Base-by-base conservation (phyloP, 257 asterid genomes). In the Thymus mandschuricus region DNA sequence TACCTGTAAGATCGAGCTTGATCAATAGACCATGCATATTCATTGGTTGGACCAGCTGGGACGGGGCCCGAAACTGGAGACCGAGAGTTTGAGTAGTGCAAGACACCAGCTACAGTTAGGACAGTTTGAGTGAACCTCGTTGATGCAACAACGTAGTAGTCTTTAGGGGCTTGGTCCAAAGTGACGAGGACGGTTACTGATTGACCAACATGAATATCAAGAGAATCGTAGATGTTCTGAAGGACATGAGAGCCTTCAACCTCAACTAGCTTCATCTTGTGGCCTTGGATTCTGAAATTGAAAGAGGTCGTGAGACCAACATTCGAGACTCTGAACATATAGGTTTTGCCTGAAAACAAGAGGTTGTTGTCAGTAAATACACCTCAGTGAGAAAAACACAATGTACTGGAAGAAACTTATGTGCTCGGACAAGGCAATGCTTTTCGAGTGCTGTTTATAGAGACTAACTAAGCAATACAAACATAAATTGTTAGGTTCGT, bases 1-100 rank as follows among this genome's bases (percentile, higher is more conserved):
- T 83, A 95, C 99, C 97, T 86, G 74, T 69, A 84, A 49, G 96
- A 79, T 81, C 97, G 77, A 54, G 98, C 98, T 87, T 95, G 99
- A 81, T 79, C 85, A 55, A 89, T 72, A 67, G 99, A 95, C 96
- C 98, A 86, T 13, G 56, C 79, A 1, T 88, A 41, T 27, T 80
- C 84, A 9, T 63, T 61, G 15, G 82, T 69, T 3, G 96, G 96
- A 55, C 89, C 89, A 33, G 90, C 74, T 0, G 99, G 98, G 55
- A 80, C 21, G 3, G 94, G 88, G 34, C 96, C 98, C 10, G 92
- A 89, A 73, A 81, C 91, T 0, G 88, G 78, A 10, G 80, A 43
- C 43, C 31, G 73, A 35, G 99, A 95, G 80, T 84, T 89, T 0
- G 91, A 27, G 67, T 95, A 92, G 76, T 86, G 99, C 67, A 95